Evolutionary conservation across 495 filamentous ascomycete genomes (phyloP), one percentile per base, ranked within the genome.

Genomic region (Podospora tetraspora): DNA sequence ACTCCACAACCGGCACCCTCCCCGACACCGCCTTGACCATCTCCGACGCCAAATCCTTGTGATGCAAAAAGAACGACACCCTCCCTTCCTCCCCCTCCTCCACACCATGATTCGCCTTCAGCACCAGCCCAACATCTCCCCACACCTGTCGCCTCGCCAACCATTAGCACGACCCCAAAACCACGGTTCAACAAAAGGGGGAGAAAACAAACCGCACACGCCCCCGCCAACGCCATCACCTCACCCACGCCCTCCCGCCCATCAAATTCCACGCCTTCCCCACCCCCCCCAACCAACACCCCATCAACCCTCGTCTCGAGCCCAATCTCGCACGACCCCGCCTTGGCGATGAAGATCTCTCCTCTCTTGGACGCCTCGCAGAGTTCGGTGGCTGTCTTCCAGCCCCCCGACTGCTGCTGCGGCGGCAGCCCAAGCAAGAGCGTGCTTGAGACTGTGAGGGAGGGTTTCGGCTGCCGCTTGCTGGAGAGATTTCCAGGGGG

Each of bases 321-420:
- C 1, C 75, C 67, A 21, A 77, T 27, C 62, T 64, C 67, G 58
- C 74, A 76, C 43, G 71, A 73, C 3, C 74, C 71, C 29, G 71
- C 73, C 67, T 75, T 76, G 1, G 76, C 66, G 29, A 78, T 68
- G 73, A 74, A 78, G 11, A 78, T 59, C 0, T 59, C 57, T 1
- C 74, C 76, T 0, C 60, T 29, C 13, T 65, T 62, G 5, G 63
- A 71, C 13, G 68, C 66, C 4, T 68, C 29, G 16, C 10, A 65
- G 11, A 78, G 27, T 11, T 69, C 70, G 7, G 62, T 19, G 3
- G 73, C 72, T 7, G 68, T 72, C 2, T 62, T n/a, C 59, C 70
- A 37, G 0, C 3, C 12, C 12, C 3, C 34, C 0, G 13, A 0
- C 34, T 37, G 12, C 12, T 30, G 29, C 9, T 16, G 7, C 23